Percentiles rank a stretch among this genome's conserved stretches.
Evolutionary conservation across 2,329 filamentous ascomycete species (phyloP).

Genomic region (Penicillium expansum): DNA sequence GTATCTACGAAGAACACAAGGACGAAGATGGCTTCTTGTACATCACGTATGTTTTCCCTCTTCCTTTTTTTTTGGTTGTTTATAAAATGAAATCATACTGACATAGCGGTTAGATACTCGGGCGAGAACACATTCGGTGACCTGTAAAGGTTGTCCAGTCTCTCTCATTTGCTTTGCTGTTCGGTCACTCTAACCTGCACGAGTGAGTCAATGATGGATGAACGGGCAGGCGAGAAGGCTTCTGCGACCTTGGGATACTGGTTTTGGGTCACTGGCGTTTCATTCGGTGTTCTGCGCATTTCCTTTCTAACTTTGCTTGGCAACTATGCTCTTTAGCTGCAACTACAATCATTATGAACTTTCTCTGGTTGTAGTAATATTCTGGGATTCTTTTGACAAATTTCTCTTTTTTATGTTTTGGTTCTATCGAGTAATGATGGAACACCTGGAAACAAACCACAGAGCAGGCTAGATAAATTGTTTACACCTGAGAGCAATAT

Average conservation of each 20-base stretch:
- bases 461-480: slow-evolving; percentile 1
- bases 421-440: not conserved
- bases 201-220: slow-evolving; percentile 1
- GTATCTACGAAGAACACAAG: slow-evolving; percentile 99
- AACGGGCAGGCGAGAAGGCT: slow-evolving; percentile 7
- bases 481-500: not conserved
- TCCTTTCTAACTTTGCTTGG: slow-evolving; percentile 16
- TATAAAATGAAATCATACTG: slow-evolving; percentile 15
- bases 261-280: slow-evolving; percentile 23
- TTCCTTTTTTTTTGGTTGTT: not conserved
- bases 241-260: slow-evolving; percentile 11
- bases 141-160: slow-evolving; percentile 18
- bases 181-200: slow-evolving; percentile 1
- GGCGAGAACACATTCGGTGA: slow-evolving; percentile 97
- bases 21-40: slow-evolving; percentile 86
- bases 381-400: not conserved
- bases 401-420: not conserved
- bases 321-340: slow-evolving; percentile 16
- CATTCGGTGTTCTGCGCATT: slow-evolving; percentile 22
- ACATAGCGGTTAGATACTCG: slow-evolving; percentile 64
- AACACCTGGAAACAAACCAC: not conserved
- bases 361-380: not conserved
- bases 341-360: slow-evolving; percentile 4
- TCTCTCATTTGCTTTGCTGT: slow-evolving; percentile 14
- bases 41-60: slow-evolving; percentile 69